Percentiles rank a stretch among this genome's conserved stretches.
Conservation (phyloP, 1,284 basidiomycete genomes). For the Ceratorhiza oryzae-sativae region DNA sequence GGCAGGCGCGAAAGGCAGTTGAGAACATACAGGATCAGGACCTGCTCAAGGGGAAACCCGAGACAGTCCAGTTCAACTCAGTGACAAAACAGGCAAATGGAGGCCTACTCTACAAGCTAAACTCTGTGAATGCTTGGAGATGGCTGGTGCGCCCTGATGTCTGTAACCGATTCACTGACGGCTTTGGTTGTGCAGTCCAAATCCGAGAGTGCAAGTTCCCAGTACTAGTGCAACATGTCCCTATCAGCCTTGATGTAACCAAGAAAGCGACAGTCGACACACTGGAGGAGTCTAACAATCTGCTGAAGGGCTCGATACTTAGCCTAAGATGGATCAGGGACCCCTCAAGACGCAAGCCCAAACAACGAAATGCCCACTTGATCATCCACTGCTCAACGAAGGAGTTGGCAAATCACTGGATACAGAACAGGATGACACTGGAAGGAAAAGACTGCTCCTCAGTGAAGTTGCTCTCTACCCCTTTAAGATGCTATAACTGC, state of each 20-base stretch:
- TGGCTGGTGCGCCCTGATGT: conserved; percentile 16
- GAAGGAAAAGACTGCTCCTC: background rate
- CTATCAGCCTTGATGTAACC: background rate
- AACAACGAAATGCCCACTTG: conserved; percentile 8
- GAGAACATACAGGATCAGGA: background rate
- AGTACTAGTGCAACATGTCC: background rate
- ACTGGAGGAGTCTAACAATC: background rate
- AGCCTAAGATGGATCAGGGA: background rate
- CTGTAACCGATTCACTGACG: conserved; percentile 9
- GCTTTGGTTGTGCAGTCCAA: background rate
- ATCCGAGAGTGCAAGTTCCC: background rate
- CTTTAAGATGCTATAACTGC: conserved; percentile 17
- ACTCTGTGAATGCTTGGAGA: background rate
- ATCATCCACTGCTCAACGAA: conserved; percentile 10
- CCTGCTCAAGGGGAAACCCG: background rate
- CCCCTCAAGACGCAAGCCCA: background rate
- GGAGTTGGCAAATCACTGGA: background rate
- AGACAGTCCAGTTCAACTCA: background rate
- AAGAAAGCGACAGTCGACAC: background rate
- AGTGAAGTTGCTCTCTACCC: background rate
- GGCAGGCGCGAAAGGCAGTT: background rate
- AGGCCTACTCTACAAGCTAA: background rate
- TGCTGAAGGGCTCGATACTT: background rate
- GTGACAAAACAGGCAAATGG: background rate
- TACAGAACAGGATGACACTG: background rate